phyloP scores from a whole-genome alignment of 1,284 basidiomycete species.

The Pascua sp. region DNA sequence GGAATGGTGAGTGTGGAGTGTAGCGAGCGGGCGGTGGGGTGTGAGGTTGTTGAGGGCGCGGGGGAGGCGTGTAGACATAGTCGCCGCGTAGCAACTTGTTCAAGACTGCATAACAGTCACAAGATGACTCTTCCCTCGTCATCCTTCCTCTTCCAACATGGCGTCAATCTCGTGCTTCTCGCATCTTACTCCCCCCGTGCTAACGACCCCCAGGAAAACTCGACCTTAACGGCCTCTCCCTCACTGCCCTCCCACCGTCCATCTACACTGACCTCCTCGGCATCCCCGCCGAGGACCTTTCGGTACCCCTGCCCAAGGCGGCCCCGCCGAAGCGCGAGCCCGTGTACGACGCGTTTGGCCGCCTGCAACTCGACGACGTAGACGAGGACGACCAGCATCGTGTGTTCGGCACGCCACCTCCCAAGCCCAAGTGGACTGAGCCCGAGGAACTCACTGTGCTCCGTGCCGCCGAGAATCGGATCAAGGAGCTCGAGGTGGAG shows the following conservation, averaged over 20 bases:
- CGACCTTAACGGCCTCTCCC: constrained; percentile 35
- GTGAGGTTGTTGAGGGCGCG: not conserved
- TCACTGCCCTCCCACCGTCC: constrained; percentile 34
- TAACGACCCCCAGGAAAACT: constrained; percentile 37
- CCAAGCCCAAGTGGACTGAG: constrained; percentile 31
- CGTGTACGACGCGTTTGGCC: constrained; percentile 10
- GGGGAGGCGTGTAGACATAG: not conserved
- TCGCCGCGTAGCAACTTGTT: not conserved
- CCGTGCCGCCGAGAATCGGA: constrained; percentile 32
- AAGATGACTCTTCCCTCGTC: not conserved
- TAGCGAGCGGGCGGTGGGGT: not conserved
- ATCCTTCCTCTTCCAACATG: not conserved
- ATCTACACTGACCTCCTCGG: constrained; percentile 43
- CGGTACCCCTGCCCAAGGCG: constrained; percentile 19
- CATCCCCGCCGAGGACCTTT: constrained; percentile 31
- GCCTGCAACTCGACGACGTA: constrained; percentile 10
- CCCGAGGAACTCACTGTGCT: constrained; percentile 42
- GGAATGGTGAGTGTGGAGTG: constrained; percentile 31
- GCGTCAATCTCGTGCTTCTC: not conserved
- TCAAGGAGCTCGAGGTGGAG: constrained; percentile 39
- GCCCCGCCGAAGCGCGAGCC: not conserved
- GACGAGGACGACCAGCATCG: constrained; percentile 8
- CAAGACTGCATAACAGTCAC: not conserved
- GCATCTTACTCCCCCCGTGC: not conserved
- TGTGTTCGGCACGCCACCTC: constrained; percentile 23